These are phyloP conservation scores for Hypoxylon sp. DNA, from an alignment of 2,329 filamentous ascomycete species.

Conservation along the genomic window DNA sequence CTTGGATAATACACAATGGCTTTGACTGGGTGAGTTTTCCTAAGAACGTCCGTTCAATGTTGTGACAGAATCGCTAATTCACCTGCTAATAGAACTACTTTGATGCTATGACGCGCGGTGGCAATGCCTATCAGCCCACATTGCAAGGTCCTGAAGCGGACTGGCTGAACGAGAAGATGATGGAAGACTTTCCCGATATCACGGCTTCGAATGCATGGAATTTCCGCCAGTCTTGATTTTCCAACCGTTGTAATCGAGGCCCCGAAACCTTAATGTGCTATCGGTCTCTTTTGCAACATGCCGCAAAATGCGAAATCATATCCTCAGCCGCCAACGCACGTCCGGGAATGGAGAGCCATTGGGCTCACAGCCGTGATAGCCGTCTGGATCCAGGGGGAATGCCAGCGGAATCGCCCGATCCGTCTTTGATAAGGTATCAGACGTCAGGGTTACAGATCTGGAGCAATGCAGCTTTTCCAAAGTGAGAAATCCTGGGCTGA, in stretches of 20 bases:
- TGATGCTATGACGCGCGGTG: conserved; percentile 45
- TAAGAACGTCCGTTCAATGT: neutral
- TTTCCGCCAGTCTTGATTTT: conserved; percentile 30
- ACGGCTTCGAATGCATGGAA: conserved; percentile 43
- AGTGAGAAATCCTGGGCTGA: conserved; percentile 34
- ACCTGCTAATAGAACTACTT: conserved; percentile 46
- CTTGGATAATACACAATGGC: conserved; percentile 45
- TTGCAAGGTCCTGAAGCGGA: conserved; percentile 40
- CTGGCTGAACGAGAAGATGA: conserved; percentile 43
- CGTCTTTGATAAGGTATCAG: conserved; percentile 36
- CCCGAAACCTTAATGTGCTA: conserved; percentile 8
- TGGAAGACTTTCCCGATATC: conserved; percentile 43
- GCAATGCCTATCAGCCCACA: conserved; percentile 38
- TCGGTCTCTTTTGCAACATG: conserved; percentile 13
- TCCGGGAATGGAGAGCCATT: conserved; percentile 1
- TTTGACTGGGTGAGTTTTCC: conserved; percentile 49
- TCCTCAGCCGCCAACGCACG: conserved; percentile 15
- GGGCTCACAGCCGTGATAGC: conserved; percentile 29
- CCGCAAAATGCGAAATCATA: conserved; percentile 21
- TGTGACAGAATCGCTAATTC: conserved; percentile 28
- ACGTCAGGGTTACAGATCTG: conserved; percentile 32
- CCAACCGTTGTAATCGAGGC: neutral
- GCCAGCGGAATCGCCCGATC: conserved; percentile 33
- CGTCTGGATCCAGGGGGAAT: conserved; percentile 25
- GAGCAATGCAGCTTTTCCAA: conserved; percentile 32